These are phyloP conservation scores for Nectriaceae sp. DNA, from an alignment of 2,329 filamentous ascomycete species.

Conservation along the genomic window DNA sequence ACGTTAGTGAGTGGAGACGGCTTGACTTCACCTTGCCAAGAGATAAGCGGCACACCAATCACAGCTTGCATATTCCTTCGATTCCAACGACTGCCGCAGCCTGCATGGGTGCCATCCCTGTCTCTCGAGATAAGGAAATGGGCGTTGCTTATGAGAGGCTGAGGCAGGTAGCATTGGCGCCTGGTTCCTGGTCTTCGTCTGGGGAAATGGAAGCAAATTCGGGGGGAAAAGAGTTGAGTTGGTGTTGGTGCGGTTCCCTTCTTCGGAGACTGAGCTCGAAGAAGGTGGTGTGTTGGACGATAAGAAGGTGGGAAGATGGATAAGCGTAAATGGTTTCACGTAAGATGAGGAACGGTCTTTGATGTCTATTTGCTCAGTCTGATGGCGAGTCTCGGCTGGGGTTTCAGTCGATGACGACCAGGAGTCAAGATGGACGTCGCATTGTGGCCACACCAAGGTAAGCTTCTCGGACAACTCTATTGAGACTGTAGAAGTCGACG, in stretches of 20 bases:
- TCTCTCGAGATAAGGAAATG: slow-evolving; percentile 21
- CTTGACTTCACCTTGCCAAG: slow-evolving; percentile 19
- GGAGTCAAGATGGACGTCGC: slow-evolving; percentile 3
- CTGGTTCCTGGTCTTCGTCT: slow-evolving; percentile 6
- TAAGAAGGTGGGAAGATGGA: slow-evolving; percentile 7
- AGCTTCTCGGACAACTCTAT: too few species aligned
- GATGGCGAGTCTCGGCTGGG: neutral
- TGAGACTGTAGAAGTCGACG: too few species aligned
- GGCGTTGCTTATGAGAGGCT: neutral
- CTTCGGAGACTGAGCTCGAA: neutral
- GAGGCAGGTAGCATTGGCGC: slow-evolving; percentile 5
- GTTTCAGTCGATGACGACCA: slow-evolving; percentile 3
- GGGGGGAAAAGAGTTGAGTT: slow-evolving; percentile 10
- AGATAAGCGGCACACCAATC: slow-evolving; percentile 34
- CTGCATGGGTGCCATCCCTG: slow-evolving; percentile 4
- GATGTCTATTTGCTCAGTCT: too few species aligned
- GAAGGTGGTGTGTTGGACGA: slow-evolving; percentile 3
- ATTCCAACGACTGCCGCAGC: slow-evolving; percentile 13
- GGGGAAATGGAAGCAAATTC: slow-evolving; percentile 17
- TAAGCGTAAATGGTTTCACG: slow-evolving; percentile 9
- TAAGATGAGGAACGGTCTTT: slow-evolving; percentile 6
- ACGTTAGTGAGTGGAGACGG: neutral
- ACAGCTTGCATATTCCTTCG: slow-evolving; percentile 17
- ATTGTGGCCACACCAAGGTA: too few species aligned
- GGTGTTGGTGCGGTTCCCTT: slow-evolving; percentile 4